Evolutionary conservation across 345 rosid genomes (phyloP).

Genomic region (Boechera stricta): DNA sequence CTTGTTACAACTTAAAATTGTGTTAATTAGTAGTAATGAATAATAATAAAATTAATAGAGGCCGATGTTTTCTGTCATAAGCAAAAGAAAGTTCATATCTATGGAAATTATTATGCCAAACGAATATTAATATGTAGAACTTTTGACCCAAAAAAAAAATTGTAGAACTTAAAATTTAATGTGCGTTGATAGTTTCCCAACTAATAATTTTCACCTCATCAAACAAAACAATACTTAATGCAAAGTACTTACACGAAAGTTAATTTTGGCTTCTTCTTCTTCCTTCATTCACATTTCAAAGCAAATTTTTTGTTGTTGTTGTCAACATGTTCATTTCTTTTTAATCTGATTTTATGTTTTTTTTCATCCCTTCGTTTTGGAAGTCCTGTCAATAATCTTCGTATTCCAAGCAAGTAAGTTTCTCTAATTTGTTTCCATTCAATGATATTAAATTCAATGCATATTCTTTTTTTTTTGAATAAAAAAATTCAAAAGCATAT

Average conservation of each 20-base stretch:
- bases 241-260: constrained; percentile 17
- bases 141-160: too few relatives aligned
- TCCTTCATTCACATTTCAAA: not conserved
- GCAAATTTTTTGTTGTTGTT: not conserved
- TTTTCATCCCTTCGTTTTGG: not conserved
- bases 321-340: constrained; percentile 10
- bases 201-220: constrained; percentile 17
- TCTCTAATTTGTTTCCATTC: not conserved
- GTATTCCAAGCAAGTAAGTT: not conserved
- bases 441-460: constrained; percentile 4
- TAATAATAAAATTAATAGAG: not conserved
- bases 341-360: not conserved
- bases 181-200: constrained; percentile 19
- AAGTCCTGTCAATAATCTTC: constrained; percentile 4
- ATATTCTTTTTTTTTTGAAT: not conserved
- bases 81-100: not conserved
- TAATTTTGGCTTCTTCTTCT: constrained; percentile 8
- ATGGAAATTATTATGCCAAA: not conserved
- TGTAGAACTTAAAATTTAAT: constrained; percentile 7
- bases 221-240: constrained; percentile 25
- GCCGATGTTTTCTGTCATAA: constrained; percentile 11
- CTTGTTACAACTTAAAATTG: constrained; percentile 24
- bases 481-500: too few relatives aligned
- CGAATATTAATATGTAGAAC: not conserved
- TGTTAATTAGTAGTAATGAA: not conserved